Evolutionary conservation across 176 grass and related monocot genomes (phyloP).

Genomic region (Avena insularis): DNA sequence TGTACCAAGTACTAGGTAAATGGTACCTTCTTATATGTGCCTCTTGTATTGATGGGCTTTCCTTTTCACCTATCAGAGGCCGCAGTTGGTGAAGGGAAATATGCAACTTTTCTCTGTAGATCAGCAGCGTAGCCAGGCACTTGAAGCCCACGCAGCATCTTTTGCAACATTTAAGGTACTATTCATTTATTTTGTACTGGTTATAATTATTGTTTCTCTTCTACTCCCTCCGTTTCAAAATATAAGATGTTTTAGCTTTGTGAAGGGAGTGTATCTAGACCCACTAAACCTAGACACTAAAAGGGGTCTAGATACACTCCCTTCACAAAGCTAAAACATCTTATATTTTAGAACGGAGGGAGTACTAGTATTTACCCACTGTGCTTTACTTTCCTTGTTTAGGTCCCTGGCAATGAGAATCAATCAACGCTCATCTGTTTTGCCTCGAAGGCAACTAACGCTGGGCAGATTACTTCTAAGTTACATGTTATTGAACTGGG

Average conservation of each 20-base stretch:
- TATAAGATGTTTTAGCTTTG: too few species aligned
- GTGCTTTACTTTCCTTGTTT: constrained; percentile 3
- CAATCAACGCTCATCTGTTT: constrained; percentile 92
- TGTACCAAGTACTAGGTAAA: constrained; percentile 24
- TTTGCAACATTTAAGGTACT: constrained; percentile 90
- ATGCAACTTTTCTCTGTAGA: constrained; percentile 99
- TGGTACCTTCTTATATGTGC: neutral
- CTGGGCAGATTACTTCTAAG: constrained; percentile 92
- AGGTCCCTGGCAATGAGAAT: constrained; percentile 96
- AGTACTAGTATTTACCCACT: neutral
- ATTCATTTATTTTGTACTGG: constrained; percentile 11
- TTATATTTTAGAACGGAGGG: too few species aligned
- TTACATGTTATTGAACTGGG: constrained; percentile 97
- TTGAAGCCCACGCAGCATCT: constrained; percentile 98
- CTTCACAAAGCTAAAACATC: too few species aligned
- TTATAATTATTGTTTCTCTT: constrained; percentile 31
- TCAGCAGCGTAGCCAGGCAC: constrained; percentile 96
- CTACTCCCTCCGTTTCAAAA: too few species aligned
- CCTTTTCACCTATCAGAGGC: constrained; percentile 62
- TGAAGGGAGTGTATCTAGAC: too few species aligned
- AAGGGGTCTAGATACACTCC: too few species aligned
- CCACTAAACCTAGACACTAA: too few species aligned
- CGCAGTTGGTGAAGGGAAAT: constrained; percentile 95
- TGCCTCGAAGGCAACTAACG: constrained; percentile 85
- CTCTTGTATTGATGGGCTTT: constrained; percentile 20